A percentile compares a stretch with the other conserved stretches of the same genome.
These are phyloP conservation scores for Kodamaea laetipori DNA, from an alignment of 805 yeast species.

Conservation along the genomic window DNA sequence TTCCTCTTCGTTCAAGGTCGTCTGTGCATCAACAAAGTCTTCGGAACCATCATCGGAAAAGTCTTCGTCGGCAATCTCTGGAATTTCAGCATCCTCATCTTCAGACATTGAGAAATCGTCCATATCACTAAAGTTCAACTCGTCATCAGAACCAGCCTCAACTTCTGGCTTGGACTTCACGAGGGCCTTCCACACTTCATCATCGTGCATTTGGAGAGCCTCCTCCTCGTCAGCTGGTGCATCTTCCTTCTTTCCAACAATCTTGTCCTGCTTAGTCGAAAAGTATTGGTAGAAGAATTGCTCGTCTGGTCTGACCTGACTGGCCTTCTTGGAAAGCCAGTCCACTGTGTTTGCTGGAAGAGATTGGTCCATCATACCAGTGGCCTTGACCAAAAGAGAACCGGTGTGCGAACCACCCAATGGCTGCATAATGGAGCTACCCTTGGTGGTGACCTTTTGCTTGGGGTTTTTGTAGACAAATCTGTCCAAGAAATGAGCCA, in stretches of 20 bases:
- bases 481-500: conserved; percentile 89
- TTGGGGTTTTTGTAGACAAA: conserved; percentile 94
- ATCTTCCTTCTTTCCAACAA: conserved; percentile 29
- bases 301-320: conserved; percentile 82
- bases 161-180: conserved; percentile 74
- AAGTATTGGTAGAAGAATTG: conserved; percentile 86
- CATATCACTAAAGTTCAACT: conserved; percentile 39
- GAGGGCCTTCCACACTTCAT: conserved; percentile 78
- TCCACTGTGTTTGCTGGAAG: conserved; percentile 81
- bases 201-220: conserved; percentile 57
- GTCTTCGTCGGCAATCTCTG: conserved; percentile 18
- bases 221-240: conserved; percentile 35
- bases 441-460: conserved; percentile 70
- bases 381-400: conserved; percentile 65
- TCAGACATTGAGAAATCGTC: conserved; percentile 38
- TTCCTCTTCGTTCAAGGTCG: conserved; percentile 25
- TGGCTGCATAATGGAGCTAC: conserved; percentile 97
- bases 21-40: conserved; percentile 22
- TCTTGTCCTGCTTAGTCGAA: conserved; percentile 53
- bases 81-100: conserved; percentile 26
- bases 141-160: conserved; percentile 46
- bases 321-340: conserved; percentile 69
- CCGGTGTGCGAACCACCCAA: conserved; percentile 83
- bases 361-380: conserved; percentile 42
- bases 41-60: conserved; percentile 30